Evolutionary conservation across 2,329 filamentous ascomycete species (phyloP).

Genomic region (Penicillium digitatum): DNA sequence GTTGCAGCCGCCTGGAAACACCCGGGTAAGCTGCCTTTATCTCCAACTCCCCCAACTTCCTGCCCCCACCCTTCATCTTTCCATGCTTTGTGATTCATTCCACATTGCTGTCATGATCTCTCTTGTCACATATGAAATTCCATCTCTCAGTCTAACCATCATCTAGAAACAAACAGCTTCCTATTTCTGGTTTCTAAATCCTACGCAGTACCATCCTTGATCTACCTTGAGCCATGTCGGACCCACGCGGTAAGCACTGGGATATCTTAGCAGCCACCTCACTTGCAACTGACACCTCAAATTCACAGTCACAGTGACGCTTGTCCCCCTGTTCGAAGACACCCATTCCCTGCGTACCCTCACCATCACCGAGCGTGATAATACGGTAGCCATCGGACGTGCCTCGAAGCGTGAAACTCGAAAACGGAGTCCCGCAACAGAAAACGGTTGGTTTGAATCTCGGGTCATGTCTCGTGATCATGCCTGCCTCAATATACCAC

Average conservation of each 20-base stretch:
- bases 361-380: slow-evolving; percentile 27
- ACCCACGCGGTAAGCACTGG: slow-evolving; percentile 22
- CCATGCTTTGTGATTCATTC: background rate
- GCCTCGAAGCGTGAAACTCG: slow-evolving; percentile 40
- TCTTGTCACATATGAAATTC: background rate
- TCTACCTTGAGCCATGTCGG: slow-evolving; percentile 19
- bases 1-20: slow-evolving; percentile 11
- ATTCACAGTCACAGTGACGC: slow-evolving; percentile 33
- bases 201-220: background rate
- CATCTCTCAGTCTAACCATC: background rate
- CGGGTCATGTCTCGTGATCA: slow-evolving; percentile 48
- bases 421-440: slow-evolving; percentile 31
- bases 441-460: slow-evolving; percentile 47
- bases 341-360: slow-evolving; percentile 29
- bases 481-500: slow-evolving; percentile 35
- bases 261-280: background rate
- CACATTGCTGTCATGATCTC: background rate
- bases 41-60: background rate
- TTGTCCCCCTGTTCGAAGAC: slow-evolving; percentile 26
- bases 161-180: background rate
- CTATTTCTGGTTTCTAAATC: background rate
- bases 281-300: background rate
- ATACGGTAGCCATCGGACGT: slow-evolving; percentile 38
- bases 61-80: background rate
- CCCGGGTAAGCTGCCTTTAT: slow-evolving; percentile 5